Conservation (phyloP, 306 rosid species). For the Dicorynia guianensis region DNA sequence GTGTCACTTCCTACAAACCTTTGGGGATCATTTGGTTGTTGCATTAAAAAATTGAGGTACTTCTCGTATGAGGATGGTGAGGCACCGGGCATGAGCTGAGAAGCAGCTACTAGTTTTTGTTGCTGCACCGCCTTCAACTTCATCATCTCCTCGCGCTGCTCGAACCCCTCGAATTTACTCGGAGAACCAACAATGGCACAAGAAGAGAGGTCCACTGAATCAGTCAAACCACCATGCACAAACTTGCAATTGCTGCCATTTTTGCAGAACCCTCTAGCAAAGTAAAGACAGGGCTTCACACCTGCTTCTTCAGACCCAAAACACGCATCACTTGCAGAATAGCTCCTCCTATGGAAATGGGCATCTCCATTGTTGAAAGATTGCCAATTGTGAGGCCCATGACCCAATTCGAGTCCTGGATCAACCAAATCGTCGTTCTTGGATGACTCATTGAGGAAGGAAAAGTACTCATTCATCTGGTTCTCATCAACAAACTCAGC, state of each 20-base stretch:
- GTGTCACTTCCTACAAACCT: slow-evolving; percentile 3
- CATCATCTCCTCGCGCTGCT: slow-evolving; percentile 77
- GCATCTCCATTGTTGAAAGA: slow-evolving; percentile 67
- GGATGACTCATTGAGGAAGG: slow-evolving; percentile 70
- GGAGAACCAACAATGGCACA: slow-evolving; percentile 77
- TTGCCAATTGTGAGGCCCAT: slow-evolving; percentile 68
- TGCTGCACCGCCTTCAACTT: slow-evolving; percentile 74
- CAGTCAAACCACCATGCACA: slow-evolving; percentile 70
- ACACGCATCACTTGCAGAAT: slow-evolving; percentile 80
- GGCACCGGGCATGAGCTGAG: slow-evolving; percentile 65
- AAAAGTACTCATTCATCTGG: slow-evolving; percentile 74
- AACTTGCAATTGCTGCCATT: slow-evolving; percentile 89
- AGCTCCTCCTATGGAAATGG: slow-evolving; percentile 80
- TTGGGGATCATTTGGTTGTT: slow-evolving; percentile 77
- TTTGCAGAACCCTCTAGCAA: slow-evolving; percentile 90
- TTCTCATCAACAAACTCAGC: slow-evolving; percentile 72
- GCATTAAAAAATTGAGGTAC: slow-evolving; percentile 73
- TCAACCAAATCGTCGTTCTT: slow-evolving; percentile 69
- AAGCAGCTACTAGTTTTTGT: slow-evolving; percentile 64
- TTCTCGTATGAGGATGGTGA: slow-evolving; percentile 72
- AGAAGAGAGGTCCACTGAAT: slow-evolving; percentile 55
- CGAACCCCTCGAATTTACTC: slow-evolving; percentile 63
- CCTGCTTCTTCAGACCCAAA: slow-evolving; percentile 72
- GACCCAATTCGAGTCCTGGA: slow-evolving; percentile 60
- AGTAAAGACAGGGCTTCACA: slow-evolving; percentile 84